Evolutionary conservation across 257 asterid genomes (phyloP).

Genomic region (Handroanthus guayacan): DNA sequence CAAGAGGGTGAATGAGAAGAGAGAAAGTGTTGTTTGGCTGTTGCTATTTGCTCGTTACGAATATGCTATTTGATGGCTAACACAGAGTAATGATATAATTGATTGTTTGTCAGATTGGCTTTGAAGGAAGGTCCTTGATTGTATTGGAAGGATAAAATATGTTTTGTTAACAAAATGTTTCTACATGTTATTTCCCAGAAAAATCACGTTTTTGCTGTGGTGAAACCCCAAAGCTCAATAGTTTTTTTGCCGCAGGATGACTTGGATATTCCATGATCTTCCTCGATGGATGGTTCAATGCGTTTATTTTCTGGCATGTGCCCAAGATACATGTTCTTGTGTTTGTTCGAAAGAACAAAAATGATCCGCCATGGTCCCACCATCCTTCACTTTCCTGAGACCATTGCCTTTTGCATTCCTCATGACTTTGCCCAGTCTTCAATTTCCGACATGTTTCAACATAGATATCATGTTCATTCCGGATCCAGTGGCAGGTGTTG

Average conservation of each 20-base stretch:
- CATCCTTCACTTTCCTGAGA: conserved; percentile 81
- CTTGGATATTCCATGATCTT: conserved; percentile 89
- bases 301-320: conserved; percentile 92
- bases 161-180: conserved; percentile 40
- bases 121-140: conserved; percentile 40
- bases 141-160: conserved; percentile 33
- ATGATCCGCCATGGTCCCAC: conserved; percentile 90
- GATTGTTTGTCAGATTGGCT: conserved; percentile 24
- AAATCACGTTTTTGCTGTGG: conserved; percentile 52
- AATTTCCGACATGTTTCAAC: conserved; percentile 86
- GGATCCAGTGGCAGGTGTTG: conserved; percentile 96
- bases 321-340: conserved; percentile 83
- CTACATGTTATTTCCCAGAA: conserved; percentile 48
- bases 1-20: conserved; percentile 21
- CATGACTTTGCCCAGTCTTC: conserved; percentile 93
- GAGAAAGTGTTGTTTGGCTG: not conserved
- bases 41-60: conserved; percentile 11
- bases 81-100: conserved; percentile 15
- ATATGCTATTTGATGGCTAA: conserved; percentile 22
- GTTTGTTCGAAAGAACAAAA: conserved; percentile 86
- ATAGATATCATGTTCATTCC: conserved; percentile 86
- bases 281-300: conserved; percentile 93
- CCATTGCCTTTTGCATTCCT: conserved; percentile 95
- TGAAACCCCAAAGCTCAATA: conserved; percentile 76
- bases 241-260: conserved; percentile 99